These are phyloP conservation scores for Xylaria scruposa DNA, from an alignment of 495 filamentous ascomycete species.

Conservation along the genomic window DNA sequence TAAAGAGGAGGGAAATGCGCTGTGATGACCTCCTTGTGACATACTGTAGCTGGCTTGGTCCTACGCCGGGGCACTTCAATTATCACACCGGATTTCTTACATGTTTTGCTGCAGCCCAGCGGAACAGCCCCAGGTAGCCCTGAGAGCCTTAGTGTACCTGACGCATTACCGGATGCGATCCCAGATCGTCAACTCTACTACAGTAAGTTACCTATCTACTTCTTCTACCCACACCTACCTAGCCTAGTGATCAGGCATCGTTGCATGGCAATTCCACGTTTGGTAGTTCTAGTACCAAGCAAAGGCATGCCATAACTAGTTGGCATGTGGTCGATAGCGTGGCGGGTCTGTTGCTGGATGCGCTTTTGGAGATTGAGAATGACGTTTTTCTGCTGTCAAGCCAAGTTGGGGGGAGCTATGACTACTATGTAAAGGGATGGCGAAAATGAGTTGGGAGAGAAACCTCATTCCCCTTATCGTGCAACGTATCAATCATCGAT, in stretches of 20 bases:
- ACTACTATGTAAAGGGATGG: slow-evolving; percentile 1
- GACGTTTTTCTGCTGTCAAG: slow-evolving; percentile 11
- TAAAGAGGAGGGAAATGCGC: neutral
- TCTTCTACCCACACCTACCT: neutral
- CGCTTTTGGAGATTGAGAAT: neutral
- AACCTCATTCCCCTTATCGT: slow-evolving; percentile 6
- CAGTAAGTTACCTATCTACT: slow-evolving; percentile 1
- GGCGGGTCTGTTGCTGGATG: slow-evolving; percentile 6
- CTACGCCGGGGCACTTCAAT: slow-evolving; percentile 11
- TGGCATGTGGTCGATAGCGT: slow-evolving; percentile 20
- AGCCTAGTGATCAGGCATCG: slow-evolving; percentile 24
- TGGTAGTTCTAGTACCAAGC: slow-evolving; percentile 1
- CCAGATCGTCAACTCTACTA: neutral
- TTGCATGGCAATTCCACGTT: slow-evolving; percentile 22
- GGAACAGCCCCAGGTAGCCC: slow-evolving; percentile 23
- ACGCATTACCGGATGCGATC: slow-evolving; percentile 8
- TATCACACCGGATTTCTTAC: slow-evolving; percentile 28
- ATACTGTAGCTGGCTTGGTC: slow-evolving; percentile 8
- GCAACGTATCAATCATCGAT: slow-evolving; percentile 10
- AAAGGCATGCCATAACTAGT: neutral
- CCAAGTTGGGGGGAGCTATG: neutral
- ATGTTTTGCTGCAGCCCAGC: slow-evolving; percentile 31
- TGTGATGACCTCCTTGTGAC: neutral
- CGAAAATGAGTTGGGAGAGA: slow-evolving; percentile 1
- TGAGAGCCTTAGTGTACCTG: slow-evolving; percentile 8